Evolutionary conservation across 2,329 filamentous ascomycete species (phyloP).

Genomic region (Botrytis paeoniae): DNA sequence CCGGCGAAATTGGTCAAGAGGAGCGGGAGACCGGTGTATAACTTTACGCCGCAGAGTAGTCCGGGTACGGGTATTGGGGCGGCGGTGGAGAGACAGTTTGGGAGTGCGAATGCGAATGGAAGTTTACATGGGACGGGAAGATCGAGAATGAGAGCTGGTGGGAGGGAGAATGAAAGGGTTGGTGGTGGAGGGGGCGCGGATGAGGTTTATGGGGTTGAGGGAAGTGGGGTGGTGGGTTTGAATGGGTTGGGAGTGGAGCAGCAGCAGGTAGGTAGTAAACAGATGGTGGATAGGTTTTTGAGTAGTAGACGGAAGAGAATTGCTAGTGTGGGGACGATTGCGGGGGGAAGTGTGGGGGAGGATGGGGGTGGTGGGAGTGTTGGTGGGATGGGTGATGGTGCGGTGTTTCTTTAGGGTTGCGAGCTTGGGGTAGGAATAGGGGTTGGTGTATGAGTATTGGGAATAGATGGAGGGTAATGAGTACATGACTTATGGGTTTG

Average conservation of each 20-base stretch:
- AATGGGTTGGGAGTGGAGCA: constrained; percentile 32
- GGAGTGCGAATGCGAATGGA: constrained; percentile 15
- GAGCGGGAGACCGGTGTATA: constrained; percentile 19
- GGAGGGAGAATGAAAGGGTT: constrained; percentile 8
- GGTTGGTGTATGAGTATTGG: not conserved
- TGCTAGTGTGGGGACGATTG: constrained; percentile 40
- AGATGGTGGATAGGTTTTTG: constrained; percentile 55
- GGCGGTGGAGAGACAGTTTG: constrained; percentile 38
- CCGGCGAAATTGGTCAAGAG: constrained; percentile 33
- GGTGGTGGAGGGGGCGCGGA: constrained; percentile 16
- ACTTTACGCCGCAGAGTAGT: constrained; percentile 22
- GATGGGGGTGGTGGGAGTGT: not conserved
- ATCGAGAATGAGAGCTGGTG: constrained; percentile 2
- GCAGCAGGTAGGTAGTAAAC: constrained; percentile 46
- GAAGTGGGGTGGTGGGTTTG: constrained; percentile 28
- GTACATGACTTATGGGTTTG: not conserved
- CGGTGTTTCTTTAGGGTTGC: not conserved
- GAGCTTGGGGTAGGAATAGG: too few species aligned
- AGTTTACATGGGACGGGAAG: not conserved
- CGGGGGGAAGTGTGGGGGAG: constrained; percentile 27
- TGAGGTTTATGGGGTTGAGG: constrained; percentile 26
- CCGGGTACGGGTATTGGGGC: constrained; percentile 30
- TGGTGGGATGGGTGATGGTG: not conserved
- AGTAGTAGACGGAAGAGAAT: constrained; percentile 47
- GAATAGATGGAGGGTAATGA: not conserved